Evolutionary conservation across 345 rosid species (phyloP).

Genomic region (Eucalyptus caleyi): DNA sequence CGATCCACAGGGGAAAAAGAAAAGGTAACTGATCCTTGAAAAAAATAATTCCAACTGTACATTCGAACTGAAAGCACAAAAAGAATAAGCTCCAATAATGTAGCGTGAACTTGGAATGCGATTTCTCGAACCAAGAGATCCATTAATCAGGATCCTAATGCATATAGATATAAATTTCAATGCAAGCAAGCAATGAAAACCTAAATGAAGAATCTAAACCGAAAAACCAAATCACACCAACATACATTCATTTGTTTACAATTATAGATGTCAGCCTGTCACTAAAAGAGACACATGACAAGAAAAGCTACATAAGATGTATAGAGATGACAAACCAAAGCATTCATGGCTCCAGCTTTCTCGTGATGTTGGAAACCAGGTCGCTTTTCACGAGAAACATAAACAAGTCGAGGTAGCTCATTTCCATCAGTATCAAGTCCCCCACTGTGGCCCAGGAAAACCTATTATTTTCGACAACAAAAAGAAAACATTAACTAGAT

Average conservation of each 20-base stretch:
- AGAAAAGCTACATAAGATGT: background rate
- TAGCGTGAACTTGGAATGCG: background rate
- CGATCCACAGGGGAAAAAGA: background rate
- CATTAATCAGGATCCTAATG: background rate
- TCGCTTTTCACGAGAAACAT: constrained; percentile 99
- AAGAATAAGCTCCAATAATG: background rate
- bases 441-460: constrained; percentile 96
- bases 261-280: background rate
- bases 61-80: background rate
- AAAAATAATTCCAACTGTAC: background rate
- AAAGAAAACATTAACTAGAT: background rate
- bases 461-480: constrained; percentile 24
- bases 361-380: constrained; percentile 99
- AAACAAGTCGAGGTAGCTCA: constrained; percentile 96
- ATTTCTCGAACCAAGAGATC: background rate
- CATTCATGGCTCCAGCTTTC: constrained; percentile 99
- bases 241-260: background rate
- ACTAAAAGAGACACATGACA: background rate
- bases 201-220: background rate
- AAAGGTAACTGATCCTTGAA: background rate
- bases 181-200: background rate
- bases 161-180: background rate
- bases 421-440: constrained; percentile 98
- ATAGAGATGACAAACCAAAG: constrained; percentile 56
- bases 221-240: background rate